phyloP scores from a whole-genome alignment of 2,329 filamentous ascomycete genomes.

The Curvularia sp. region DNA sequence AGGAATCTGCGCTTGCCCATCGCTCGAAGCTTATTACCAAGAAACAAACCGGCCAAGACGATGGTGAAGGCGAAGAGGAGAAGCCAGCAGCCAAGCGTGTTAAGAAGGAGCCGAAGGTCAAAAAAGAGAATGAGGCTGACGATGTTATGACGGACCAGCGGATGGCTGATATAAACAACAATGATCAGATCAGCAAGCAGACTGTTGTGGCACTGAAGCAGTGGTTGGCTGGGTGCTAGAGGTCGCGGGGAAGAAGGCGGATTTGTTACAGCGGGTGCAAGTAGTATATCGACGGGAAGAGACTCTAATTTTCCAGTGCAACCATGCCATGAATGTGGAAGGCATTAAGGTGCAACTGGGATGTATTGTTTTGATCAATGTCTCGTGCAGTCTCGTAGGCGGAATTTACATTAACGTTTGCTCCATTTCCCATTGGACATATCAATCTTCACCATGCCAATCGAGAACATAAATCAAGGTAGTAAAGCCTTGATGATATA shows the following conservation, averaged over 20 bases:
- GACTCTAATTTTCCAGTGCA: conserved; percentile 11
- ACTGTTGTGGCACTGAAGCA: conserved; percentile 46
- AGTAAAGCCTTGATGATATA: background rate
- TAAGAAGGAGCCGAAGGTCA: conserved; percentile 38
- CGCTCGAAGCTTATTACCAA: conserved; percentile 47
- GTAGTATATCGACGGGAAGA: conserved; percentile 47
- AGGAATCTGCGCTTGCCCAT: conserved; percentile 53
- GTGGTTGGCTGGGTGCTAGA: conserved; percentile 38
- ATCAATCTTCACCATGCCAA: background rate
- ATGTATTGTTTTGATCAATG: background rate
- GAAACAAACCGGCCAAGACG: conserved; percentile 52
- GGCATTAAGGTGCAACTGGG: background rate
- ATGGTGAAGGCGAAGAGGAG: conserved; percentile 27
- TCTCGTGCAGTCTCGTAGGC: background rate
- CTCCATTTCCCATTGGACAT: background rate
- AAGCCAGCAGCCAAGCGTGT: conserved; percentile 33
- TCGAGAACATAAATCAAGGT: background rate
- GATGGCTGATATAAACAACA: conserved; percentile 55
- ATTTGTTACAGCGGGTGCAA: conserved; percentile 47
- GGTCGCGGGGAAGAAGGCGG: conserved; percentile 46
- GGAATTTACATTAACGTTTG: background rate
- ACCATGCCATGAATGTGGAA: background rate
- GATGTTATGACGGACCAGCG: conserved; percentile 52
- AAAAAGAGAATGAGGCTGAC: conserved; percentile 27
- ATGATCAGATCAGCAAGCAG: conserved; percentile 53